phyloP scores from a whole-genome alignment of 257 asterid genomes.

The Przewalskia tangutica region DNA sequence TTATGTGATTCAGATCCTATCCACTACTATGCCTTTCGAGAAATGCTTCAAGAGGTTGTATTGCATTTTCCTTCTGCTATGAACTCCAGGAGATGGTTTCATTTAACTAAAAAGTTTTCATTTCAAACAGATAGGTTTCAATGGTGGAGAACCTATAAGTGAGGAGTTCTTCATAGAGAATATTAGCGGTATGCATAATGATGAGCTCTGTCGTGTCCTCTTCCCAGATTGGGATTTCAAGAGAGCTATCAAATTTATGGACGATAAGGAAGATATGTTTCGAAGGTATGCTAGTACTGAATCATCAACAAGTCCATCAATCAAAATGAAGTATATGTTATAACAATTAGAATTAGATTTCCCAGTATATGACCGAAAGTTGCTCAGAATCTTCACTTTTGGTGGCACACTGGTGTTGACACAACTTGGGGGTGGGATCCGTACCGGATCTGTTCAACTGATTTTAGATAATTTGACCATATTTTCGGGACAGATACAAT shows the following conservation, averaged over 20 bases:
- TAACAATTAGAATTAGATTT: not conserved
- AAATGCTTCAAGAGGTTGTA: conserved; percentile 83
- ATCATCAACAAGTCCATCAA: not conserved
- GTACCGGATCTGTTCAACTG: too few species aligned
- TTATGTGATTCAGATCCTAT: conserved; percentile 74
- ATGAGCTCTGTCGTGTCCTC: conserved; percentile 48
- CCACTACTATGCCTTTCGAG: conserved; percentile 66
- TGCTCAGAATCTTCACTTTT: rapidly evolving
- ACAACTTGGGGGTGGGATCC: rapidly evolving
- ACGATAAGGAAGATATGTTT: conserved; percentile 69
- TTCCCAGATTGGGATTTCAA: conserved; percentile 69
- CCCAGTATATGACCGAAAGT: not conserved
- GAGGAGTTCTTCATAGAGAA: conserved; percentile 57
- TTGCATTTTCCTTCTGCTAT: not conserved
- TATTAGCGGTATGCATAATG: conserved; percentile 72
- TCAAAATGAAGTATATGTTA: not conserved
- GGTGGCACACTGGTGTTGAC: rapidly evolving
- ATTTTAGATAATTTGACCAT: too few species aligned
- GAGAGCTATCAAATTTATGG: conserved; percentile 44
- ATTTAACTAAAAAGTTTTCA: not conserved
- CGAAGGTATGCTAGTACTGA: conserved; percentile 36
- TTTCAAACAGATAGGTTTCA: conserved; percentile 49
- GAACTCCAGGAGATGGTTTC: not conserved
- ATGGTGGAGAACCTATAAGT: conserved; percentile 62
- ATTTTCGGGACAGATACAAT: too few species aligned